A percentile compares a stretch with the other conserved stretches of the same genome.
These are phyloP conservation scores for Tuber borchii DNA, from an alignment of 495 filamentous ascomycete species.

Conservation along the genomic window DNA sequence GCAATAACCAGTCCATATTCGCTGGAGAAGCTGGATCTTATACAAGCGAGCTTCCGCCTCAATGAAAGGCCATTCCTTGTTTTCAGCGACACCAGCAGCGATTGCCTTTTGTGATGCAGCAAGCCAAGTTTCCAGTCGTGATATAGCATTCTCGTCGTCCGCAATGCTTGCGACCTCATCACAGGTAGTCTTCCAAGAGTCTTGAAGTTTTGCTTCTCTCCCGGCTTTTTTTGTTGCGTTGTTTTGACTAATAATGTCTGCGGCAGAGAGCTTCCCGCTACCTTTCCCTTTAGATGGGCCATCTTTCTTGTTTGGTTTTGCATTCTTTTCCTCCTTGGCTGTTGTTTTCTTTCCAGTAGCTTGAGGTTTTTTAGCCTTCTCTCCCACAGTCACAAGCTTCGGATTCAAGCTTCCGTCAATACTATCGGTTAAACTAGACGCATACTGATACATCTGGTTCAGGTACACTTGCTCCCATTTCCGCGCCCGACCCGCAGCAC, in stretches of 20 bases:
- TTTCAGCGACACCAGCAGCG: constrained; percentile 23
- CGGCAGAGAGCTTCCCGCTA: constrained; percentile 26
- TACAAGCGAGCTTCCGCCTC: constrained; percentile 45
- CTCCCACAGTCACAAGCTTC: constrained; percentile 36
- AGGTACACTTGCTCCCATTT: constrained; percentile 54
- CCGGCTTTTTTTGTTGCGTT: constrained; percentile 34
- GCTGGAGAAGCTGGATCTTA: constrained; percentile 43
- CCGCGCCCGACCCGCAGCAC: constrained; percentile 19
- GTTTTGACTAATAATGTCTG: constrained; percentile 31
- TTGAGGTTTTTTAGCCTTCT: constrained; percentile 18
- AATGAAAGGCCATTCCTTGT: constrained; percentile 41
- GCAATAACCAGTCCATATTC: constrained; percentile 43
- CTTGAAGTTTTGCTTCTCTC: constrained; percentile 33
- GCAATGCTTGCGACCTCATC: constrained; percentile 24
- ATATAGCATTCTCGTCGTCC: constrained; percentile 27
- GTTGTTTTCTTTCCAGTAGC: constrained; percentile 14
- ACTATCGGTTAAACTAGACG: constrained; percentile 65
- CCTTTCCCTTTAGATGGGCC: constrained; percentile 24
- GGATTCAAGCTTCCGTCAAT: constrained; percentile 56
- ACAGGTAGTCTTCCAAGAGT: constrained; percentile 30
- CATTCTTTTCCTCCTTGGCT: constrained; percentile 13
- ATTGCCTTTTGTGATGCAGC: constrained; percentile 25
- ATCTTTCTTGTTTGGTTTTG: constrained; percentile 14
- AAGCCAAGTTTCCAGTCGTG: constrained; percentile 25
- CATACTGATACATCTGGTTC: constrained; percentile 61